Evolutionary conservation across 306 rosid genomes (phyloP), one percentile per base, ranked within the genome.

Genomic region (Citrullus amarus): DNA sequence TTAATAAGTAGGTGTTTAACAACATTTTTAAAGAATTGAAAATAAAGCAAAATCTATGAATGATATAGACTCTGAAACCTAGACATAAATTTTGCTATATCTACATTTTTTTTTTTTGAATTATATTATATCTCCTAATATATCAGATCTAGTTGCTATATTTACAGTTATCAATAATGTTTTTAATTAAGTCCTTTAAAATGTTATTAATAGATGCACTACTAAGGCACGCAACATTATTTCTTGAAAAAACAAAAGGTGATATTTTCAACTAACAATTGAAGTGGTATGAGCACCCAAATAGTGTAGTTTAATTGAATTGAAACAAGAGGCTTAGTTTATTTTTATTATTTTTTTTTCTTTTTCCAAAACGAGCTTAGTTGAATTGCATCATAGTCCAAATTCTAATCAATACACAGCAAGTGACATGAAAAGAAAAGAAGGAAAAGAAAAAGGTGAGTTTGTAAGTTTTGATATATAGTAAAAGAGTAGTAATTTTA

Each of bases 281-380:
- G 70, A 34, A 63, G 70, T 63, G 70, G 70, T 38, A 38, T 38
- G 73, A 66, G 73, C 73, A 66, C 73, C 50, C 8, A 65, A 66
- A 66, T 4, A 38, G 73, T 34, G 50, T 66, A 18, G 28, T 66
- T 66, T 66, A 66, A 66, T 38, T 66, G 15, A 66, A 66, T 17
- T 9, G 22, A 38, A 32, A 39, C 25, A 17, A 66, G 11, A 38
- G 39, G 5, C 39, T 36, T 36, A 36, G 39, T 36, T 36, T 3
- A 36, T 5, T 36, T 4, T 36, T 5, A 3, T 36, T 32, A 32
- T 32, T 32, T 2, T 32, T 2, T 32, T 32, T 32, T 2, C 4
- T 32, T 2, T 32, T 32, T 32, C 2, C 36, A 32, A 36, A 5
- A 5, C 4, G 6, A 20, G 11, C 16, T 38, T 9, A 38, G 73